These are phyloP conservation scores for Glebionis coronaria DNA, from an alignment of 129 eudicot genomes.

Conservation along the genomic window DNA sequence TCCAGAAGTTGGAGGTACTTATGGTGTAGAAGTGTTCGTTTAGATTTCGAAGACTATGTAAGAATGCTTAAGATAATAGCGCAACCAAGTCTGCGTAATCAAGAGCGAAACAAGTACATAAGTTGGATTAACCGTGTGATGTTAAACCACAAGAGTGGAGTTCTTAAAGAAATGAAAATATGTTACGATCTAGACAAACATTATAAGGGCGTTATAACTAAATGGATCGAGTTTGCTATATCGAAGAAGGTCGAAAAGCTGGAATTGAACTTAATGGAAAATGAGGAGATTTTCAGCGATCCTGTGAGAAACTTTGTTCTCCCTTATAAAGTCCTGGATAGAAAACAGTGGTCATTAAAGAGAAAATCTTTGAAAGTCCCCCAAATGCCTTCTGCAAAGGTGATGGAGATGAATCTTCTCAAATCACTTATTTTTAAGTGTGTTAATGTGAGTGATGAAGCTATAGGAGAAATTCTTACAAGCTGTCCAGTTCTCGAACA, in stretches of 20 bases:
- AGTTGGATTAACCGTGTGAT: slow-evolving; percentile 43
- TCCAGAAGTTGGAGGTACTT: slow-evolving; percentile 40
- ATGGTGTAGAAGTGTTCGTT: slow-evolving; percentile 30
- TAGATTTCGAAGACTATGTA: slow-evolving; percentile 36
- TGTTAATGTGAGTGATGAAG: slow-evolving; percentile 44
- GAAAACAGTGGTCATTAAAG: background rate
- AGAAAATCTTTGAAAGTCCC: background rate
- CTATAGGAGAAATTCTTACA: slow-evolving; percentile 24
- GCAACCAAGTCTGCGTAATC: slow-evolving; percentile 12
- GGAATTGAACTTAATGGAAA: slow-evolving; percentile 39
- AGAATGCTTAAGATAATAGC: slow-evolving; percentile 15
- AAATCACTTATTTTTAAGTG: slow-evolving; percentile 34
- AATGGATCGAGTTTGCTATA: slow-evolving; percentile 48
- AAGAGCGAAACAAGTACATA: slow-evolving; percentile 24
- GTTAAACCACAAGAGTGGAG: slow-evolving; percentile 17
- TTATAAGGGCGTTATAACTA: slow-evolving; percentile 19
- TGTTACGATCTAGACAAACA: slow-evolving; percentile 30
- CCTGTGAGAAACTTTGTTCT: slow-evolving; percentile 25
- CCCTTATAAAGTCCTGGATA: slow-evolving; percentile 26
- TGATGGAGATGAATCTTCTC: slow-evolving; percentile 19
- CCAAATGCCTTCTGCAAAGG: background rate
- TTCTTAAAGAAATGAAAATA: slow-evolving; percentile 26
- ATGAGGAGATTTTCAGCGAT: slow-evolving; percentile 19
- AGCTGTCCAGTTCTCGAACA: slow-evolving; percentile 27
- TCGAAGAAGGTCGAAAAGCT: slow-evolving; percentile 31